Evolutionary conservation across 148 eudicot species (phyloP).

Genomic region (Limonium bicolor): DNA sequence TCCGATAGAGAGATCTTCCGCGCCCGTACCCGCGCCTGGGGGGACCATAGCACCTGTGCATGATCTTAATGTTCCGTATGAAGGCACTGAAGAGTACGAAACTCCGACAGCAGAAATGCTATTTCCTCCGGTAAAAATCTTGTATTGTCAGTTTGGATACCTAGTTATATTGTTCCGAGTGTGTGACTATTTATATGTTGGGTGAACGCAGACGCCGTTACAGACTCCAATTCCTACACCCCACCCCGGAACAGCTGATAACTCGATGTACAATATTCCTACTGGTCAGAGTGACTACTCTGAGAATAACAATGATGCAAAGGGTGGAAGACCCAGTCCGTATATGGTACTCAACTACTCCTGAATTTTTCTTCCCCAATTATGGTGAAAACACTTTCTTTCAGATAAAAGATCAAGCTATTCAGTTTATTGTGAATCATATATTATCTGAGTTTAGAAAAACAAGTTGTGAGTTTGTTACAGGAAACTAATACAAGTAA

Average conservation of each 20-base stretch:
- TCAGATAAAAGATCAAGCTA: too few relatives aligned
- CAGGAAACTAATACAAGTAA: too few relatives aligned
- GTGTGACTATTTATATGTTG: background rate
- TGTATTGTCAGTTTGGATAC: too few relatives aligned
- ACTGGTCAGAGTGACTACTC: slow-evolving; percentile 52
- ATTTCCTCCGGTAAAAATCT: slow-evolving; percentile 85
- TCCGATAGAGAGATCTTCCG: slow-evolving; percentile 47
- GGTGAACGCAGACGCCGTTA: slow-evolving; percentile 34
- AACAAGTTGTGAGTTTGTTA: too few relatives aligned
- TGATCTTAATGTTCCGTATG: slow-evolving; percentile 89
- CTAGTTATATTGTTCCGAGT: background rate
- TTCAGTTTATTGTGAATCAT: background rate
- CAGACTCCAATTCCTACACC: slow-evolving; percentile 82
- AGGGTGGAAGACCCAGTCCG: slow-evolving; percentile 51
- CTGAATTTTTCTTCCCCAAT: too few relatives aligned
- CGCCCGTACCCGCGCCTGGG: slow-evolving; percentile 23
- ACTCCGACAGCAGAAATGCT: slow-evolving; percentile 93
- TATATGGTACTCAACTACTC: slow-evolving; percentile 87
- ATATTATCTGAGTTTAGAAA: too few relatives aligned
- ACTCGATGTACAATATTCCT: slow-evolving; percentile 54
- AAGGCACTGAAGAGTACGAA: slow-evolving; percentile 82
- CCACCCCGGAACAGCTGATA: slow-evolving; percentile 56
- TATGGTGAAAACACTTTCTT: background rate
- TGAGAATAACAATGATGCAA: slow-evolving; percentile 20
- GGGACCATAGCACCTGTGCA: slow-evolving; percentile 52